Percentiles rank a stretch among this genome's conserved stretches.
phyloP scores from a whole-genome alignment of 1,284 basidiomycete species.

The Melampsora larici-populina region DNA sequence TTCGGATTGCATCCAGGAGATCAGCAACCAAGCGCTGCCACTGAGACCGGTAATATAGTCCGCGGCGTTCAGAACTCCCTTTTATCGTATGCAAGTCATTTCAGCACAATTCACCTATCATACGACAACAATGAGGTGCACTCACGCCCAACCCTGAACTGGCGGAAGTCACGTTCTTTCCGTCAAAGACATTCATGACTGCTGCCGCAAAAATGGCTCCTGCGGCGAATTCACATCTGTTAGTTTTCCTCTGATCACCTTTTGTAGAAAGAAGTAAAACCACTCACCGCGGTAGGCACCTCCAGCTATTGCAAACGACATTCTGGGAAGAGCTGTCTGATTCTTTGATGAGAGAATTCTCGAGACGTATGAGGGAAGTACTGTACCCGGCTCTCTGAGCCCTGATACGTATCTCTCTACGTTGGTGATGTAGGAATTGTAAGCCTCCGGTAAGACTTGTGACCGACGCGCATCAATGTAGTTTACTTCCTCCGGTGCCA shows the following conservation, averaged over 20 bases:
- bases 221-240: not conserved
- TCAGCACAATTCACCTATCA: not conserved
- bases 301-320: conserved; percentile 33
- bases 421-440: conserved; percentile 22
- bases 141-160: conserved; percentile 14
- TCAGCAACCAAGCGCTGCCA: conserved; percentile 39
- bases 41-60: conserved; percentile 40
- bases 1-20: conserved; percentile 37
- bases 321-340: conserved; percentile 10
- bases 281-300: conserved; percentile 34
- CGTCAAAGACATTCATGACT: conserved; percentile 39
- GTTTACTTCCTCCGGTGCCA: conserved; percentile 5
- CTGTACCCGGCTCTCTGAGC: not conserved
- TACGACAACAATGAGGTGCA: not conserved
- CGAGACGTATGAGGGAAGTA: conserved; percentile 29
- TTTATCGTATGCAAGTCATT: not conserved
- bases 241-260: not conserved
- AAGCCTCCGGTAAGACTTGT: conserved; percentile 19
- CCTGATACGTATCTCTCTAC: conserved; percentile 11
- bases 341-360: conserved; percentile 25
- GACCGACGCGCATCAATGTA: conserved; percentile 17
- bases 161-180: conserved; percentile 25
- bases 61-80: conserved; percentile 26
- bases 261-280: too few relatives aligned
- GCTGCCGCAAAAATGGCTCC: conserved; percentile 35